Evolutionary conservation across 495 filamentous ascomycete genomes (phyloP).

Genomic region (Paragyromitra xinjiangensis): DNA sequence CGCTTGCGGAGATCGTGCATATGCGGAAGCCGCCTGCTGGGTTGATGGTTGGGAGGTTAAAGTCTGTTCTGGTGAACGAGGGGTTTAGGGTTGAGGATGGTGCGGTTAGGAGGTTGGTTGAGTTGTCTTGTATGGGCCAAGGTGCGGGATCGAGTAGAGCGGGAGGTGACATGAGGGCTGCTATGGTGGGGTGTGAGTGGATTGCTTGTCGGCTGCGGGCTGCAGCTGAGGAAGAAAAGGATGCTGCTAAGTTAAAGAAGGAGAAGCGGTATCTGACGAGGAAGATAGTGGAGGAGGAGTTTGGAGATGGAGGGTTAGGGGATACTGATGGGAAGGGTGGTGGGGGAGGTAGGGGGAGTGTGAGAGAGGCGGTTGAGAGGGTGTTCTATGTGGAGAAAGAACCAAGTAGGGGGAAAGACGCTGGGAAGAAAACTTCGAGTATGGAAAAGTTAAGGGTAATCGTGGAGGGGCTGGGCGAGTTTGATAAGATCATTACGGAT

Average conservation of each 20-base stretch:
- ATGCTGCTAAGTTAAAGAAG: conserved; percentile 53
- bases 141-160: conserved; percentile 64
- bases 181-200: conserved; percentile 96
- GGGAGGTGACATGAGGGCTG: conserved; percentile 89
- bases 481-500: conserved; percentile 82
- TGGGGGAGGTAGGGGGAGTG: conserved; percentile 58
- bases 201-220: conserved; percentile 81
- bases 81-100: conserved; percentile 85
- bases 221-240: conserved; percentile 53
- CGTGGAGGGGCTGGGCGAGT: conserved; percentile 87
- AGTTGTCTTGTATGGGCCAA: conserved; percentile 62
- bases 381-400: conserved; percentile 50
- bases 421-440: conserved; percentile 77
- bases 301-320: conserved; percentile 80
- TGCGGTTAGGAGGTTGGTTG: conserved; percentile 86
- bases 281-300: conserved; percentile 82
- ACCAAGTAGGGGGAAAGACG: conserved; percentile 63
- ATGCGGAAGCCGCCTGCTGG: conserved; percentile 87
- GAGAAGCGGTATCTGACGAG: conserved; percentile 69
- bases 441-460: conserved; percentile 85
- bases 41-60: conserved; percentile 82
- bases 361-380: conserved; percentile 53
- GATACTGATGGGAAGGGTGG: conserved; percentile 61
- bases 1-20: conserved; percentile 89
- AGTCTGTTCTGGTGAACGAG: conserved; percentile 83